Evolutionary conservation across 495 filamentous ascomycete species (phyloP).

Genomic region (Xylaria sp.): DNA sequence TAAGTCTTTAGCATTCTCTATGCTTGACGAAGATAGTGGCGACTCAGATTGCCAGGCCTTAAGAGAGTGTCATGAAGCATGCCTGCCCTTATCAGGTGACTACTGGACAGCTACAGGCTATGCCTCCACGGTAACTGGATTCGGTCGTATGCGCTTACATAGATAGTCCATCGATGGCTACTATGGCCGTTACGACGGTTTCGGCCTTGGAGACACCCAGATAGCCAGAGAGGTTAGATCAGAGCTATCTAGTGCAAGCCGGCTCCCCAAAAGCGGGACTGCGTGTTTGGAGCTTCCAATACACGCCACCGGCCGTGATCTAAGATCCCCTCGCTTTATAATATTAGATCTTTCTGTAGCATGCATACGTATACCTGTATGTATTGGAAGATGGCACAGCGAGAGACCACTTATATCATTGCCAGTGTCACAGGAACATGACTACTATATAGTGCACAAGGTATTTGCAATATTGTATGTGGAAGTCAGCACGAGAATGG

Average conservation of each 20-base stretch:
- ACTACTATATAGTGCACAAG: neutral
- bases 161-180: neutral
- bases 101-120: neutral
- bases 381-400: neutral
- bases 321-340: neutral
- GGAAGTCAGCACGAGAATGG: neutral
- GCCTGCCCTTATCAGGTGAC: neutral
- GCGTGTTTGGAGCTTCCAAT: neutral
- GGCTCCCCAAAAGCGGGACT: neutral
- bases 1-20: neutral
- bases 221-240: neutral
- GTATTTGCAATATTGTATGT: neutral
- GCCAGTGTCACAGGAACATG: neutral
- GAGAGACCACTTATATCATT: neutral
- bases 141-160: neutral
- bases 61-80: neutral
- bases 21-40: neutral
- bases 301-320: neutral
- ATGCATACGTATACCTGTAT: neutral
- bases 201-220: neutral
- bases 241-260: neutral
- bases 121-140: neutral
- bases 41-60: neutral
- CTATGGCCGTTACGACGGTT: neutral
- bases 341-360: neutral